These are phyloP conservation scores for Trametes coccinea DNA, from an alignment of 768 basidiomycete species.

Conservation along the genomic window DNA sequence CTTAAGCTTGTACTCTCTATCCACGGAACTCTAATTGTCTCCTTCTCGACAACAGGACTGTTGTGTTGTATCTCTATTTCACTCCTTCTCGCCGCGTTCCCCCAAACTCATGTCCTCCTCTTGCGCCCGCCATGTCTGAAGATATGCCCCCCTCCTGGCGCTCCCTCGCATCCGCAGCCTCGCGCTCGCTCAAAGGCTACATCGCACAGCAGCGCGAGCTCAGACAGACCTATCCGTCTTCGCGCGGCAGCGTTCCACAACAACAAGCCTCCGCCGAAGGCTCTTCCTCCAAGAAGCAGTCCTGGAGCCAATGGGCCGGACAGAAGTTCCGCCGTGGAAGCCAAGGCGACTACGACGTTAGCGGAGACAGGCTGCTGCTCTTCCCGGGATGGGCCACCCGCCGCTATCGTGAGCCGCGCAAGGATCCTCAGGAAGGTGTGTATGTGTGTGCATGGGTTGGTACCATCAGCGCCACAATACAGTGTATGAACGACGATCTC, in stretches of 20 bases:
- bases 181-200: constrained; percentile 51
- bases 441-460: constrained; percentile 12
- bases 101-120: constrained; percentile 1
- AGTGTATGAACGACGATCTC: neutral
- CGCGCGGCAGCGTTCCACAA: constrained; percentile 4
- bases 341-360: constrained; percentile 27
- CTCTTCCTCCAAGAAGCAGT: constrained; percentile 33
- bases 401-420: constrained; percentile 37
- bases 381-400: constrained; percentile 85
- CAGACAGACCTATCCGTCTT: constrained; percentile 28
- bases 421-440: constrained; percentile 14
- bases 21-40: neutral
- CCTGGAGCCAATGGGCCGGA: constrained; percentile 66
- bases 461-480: too few species aligned
- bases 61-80: constrained; percentile 1
- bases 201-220: constrained; percentile 44
- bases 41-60: neutral
- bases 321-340: constrained; percentile 40
- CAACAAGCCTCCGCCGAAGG: constrained; percentile 21
- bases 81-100: neutral
- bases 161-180: constrained; percentile 33
- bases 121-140: constrained; percentile 26
- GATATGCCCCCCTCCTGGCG: constrained; percentile 35
- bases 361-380: constrained; percentile 51
- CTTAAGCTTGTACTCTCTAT: neutral